Evolutionary conservation across 2,329 filamentous ascomycete genomes (phyloP).

Genomic region (Rhinocladiella similis): DNA sequence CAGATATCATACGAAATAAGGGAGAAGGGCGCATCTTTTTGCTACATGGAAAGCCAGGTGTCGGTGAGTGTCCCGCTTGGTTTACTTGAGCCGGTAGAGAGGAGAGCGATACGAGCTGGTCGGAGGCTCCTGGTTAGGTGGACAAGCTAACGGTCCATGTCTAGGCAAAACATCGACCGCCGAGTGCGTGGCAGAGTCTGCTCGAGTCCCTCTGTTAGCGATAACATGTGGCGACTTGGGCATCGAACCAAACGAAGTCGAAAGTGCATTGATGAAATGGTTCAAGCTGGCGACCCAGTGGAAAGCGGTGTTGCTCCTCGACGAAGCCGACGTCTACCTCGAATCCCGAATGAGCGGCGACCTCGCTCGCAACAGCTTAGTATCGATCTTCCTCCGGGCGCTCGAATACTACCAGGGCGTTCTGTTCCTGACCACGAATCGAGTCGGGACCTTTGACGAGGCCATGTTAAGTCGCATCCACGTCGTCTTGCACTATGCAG

Average conservation of each 20-base stretch:
- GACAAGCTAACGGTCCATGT: too few relatives aligned
- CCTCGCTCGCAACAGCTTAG: constrained; percentile 30
- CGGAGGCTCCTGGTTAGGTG: too few relatives aligned
- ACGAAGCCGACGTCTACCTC: constrained; percentile 40
- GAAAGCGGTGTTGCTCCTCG: constrained; percentile 25
- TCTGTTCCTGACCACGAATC: constrained; percentile 42
- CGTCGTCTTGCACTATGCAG: constrained; percentile 34
- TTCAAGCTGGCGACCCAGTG: constrained; percentile 10
- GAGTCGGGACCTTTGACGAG: constrained; percentile 38
- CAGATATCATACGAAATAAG: constrained; percentile 10
- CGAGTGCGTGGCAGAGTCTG: constrained; percentile 51
- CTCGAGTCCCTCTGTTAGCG: constrained; percentile 46
- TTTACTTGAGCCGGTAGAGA: too few relatives aligned
- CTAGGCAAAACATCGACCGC: constrained; percentile 36
- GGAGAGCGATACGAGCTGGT: background rate
- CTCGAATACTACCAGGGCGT: constrained; percentile 43
- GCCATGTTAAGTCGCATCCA: constrained; percentile 38
- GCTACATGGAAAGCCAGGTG: constrained; percentile 30
- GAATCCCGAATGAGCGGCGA: constrained; percentile 16
- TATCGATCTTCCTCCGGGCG: constrained; percentile 40
- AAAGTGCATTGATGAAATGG: constrained; percentile 1
- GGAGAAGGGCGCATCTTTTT: constrained; percentile 31
- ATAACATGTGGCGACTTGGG: constrained; percentile 6
- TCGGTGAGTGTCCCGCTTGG: constrained; percentile 30
- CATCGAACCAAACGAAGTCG: background rate